Base-by-base conservation (phyloP, 371 early-diverging fungal species). In the Apophysomyces sp. region DNA sequence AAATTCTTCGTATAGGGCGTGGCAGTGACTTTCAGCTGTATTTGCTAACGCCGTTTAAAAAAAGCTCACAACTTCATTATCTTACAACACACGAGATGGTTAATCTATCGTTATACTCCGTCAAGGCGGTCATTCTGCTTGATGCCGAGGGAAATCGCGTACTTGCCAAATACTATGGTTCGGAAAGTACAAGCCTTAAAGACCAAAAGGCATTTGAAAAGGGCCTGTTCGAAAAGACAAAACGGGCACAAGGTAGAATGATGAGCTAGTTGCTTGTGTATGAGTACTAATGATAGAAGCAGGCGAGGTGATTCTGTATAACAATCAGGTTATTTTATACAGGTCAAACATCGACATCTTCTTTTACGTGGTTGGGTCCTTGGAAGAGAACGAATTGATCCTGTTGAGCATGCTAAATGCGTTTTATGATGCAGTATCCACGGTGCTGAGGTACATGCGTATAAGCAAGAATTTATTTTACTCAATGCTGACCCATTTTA, bases 361-460 rank as follows among this genome's bases (percentile, higher is more conserved):
- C 65, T 87, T 98, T 62, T 96, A 95, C 69, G 82, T 97, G 44
- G 89, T 98, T 31, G 97, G 96, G 15, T 87, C 90, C 27, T 79
- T 86, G 26, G 96, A 97, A 62, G 97, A 97, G 74, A 98, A 98
- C 77, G 98, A 98, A 77, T 75, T 97, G 51, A 84, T 97, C 70
- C 84, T 97, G 37, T 67, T 82, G 49, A 81, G 86, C 44, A 89
- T 92, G 66, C 77, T 97, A 67, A 87, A 86, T 52, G 89, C 90
- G 21, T 92, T 93, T 63, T 86, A 89, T 62, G 97, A 97, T 60
- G 90, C 97, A 1, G 85, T 95, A 2, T 85, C 89, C 53, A 86
- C 88, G 53, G 71, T 96, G 66, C 81, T 97, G 44, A 93, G 89
- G 92, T 95, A 80, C 12, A 4, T 21, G 18, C 49, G 70, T 15